Evolutionary conservation across 2,329 filamentous ascomycete genomes (phyloP), one percentile per base, ranked within the genome.

Genomic region (Aspergillus clavatus): DNA sequence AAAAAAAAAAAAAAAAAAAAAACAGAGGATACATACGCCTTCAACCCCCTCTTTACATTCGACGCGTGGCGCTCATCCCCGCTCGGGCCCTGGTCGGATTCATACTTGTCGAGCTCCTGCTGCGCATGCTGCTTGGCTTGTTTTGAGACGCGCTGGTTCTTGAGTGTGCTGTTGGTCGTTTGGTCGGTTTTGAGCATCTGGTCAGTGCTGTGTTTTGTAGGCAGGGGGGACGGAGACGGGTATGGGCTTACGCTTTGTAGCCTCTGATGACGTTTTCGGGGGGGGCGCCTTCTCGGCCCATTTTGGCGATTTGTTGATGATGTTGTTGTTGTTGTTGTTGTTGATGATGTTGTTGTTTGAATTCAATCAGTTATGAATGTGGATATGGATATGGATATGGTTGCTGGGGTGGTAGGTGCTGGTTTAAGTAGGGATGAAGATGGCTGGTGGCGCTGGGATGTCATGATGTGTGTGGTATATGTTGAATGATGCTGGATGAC

Each of bases 1-100:
- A 24, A 28, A 31, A n/a, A 7, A 29, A 14, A 16, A 28, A n/a
- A n/a, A n/a, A n/a, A n/a, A n/a, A n/a, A n/a, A n/a, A n/a, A n/a
- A n/a, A n/a, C n/a, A 24, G 4, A 24, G 23, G 23, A 37, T 19
- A 52, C 55, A 38, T 51, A 59, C 57, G 55, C 54, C 41, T 56
- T 58, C 42, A 58, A 47, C 3, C 57, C 57, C 22, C 55, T 43
- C 27, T 49, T 49, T 28, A 58, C 53, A 29, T 59, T 59, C n/a
- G 28, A 36, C 7, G 42, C 39, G 29, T 50, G 52, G 5, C 38
- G 38, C 23, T 51, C 45, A 5, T 48, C 54, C 3, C 48, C 54
- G 7, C 44, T 45, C n/a, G 27, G 10, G 18, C 38, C 40, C n/a
- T 31, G 8, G 7, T 24, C 22, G n/a, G 33, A 21, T 18, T 51